A percentile compares a stretch with the other conserved stretches of the same genome.
phyloP scores from a whole-genome alignment of 495 filamentous ascomycete species.

The Penicillium ucsense region DNA sequence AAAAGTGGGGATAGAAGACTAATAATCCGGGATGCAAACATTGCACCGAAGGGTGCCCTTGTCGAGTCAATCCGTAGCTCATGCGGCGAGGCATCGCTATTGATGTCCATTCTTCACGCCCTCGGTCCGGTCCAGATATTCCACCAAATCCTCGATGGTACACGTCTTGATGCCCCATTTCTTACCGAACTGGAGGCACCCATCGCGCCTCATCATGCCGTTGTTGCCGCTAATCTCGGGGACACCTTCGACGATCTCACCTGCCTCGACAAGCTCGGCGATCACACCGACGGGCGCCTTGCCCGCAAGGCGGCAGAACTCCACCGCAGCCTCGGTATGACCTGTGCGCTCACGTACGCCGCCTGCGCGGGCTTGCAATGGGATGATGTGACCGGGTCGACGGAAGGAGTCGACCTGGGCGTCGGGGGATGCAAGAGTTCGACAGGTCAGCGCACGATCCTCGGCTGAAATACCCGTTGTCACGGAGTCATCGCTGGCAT shows the following conservation, averaged over 20 bases:
- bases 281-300: constrained; percentile 72
- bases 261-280: constrained; percentile 76
- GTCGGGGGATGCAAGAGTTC: constrained; percentile 60
- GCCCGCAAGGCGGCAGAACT: constrained; percentile 74
- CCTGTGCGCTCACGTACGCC: constrained; percentile 71
- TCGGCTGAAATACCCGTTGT: constrained; percentile 87
- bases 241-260: constrained; percentile 51
- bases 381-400: constrained; percentile 84
- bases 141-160: constrained; percentile 85
- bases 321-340: constrained; percentile 88
- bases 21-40: no score
- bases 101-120: constrained; percentile 31
- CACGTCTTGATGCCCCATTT: constrained; percentile 87
- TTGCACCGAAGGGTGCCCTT: no score
- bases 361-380: constrained; percentile 67
- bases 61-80: no score
- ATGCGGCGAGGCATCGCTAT: background rate
- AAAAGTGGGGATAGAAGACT: constrained; percentile 7
- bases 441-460: constrained; percentile 75
- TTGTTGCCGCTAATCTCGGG: constrained; percentile 48
- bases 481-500: constrained; percentile 58
- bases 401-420: constrained; percentile 54
- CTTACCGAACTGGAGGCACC: constrained; percentile 77
- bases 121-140: constrained; percentile 56
- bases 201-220: constrained; percentile 90